Evolutionary conservation across 2,329 filamentous ascomycete species (phyloP), one percentile per base, ranked within the genome.

Genomic region (Penicillium fuscoglaucum): DNA sequence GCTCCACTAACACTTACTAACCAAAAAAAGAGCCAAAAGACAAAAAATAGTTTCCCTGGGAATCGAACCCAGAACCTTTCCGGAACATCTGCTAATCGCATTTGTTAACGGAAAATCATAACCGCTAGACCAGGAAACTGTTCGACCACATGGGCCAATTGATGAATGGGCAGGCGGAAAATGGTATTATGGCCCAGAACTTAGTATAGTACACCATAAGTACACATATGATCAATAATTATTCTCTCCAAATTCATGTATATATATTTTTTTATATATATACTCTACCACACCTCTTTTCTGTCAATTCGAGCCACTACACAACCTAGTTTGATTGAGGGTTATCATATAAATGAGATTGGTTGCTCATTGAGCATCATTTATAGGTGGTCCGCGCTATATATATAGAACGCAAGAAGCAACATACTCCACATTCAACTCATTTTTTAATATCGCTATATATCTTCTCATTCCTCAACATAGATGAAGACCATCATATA

Each of bases 41-140:
- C 17, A 8, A n/a, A 40, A 40, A 45, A 45, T 52, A 45, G 50
- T 52, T 52, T 52, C 50, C 50, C 50, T 52, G 50, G 50, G 50
- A 52, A 52, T 52, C 50, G 50, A 52, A 52, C 50, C 50, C 50
- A 52, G 50, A 52, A 52, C 50, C 50, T 52, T 52, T 52, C 50
- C 50, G 50, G 50, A 52, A 52, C 50, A 52, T 26, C 2, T 28
- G 29, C 50, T n/a, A 45, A 1, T 19, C 4, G 50, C 40, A 52
- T 45, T 52, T 52, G 50, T 52, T 52, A 52, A 52, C 50, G 50
- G 50, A 52, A 52, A 52, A 52, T 52, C 50, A 52, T 52, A 52
- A 52, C 50, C 50, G 50, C 40, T 52, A 52, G 50, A 52, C 50
- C 51, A 53, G 51, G 51, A 53, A 53, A 53, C 51, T 53, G 51